Evolutionary conservation across 2,329 filamentous ascomycete species (phyloP).

Genomic region (Ophiostoma pallidulum): DNA sequence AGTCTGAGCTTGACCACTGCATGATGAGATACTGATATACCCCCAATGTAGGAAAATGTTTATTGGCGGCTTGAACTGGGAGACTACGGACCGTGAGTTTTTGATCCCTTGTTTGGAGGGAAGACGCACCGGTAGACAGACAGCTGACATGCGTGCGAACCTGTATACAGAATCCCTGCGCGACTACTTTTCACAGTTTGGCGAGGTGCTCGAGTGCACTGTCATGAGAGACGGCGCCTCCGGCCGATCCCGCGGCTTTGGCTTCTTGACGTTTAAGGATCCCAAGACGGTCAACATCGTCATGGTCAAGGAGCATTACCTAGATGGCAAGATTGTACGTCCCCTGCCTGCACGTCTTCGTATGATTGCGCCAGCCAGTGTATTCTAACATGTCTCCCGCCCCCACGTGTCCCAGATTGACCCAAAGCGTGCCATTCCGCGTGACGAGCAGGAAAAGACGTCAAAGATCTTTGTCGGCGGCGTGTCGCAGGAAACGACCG

Average conservation of each 20-base stretch:
- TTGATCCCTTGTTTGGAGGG: no score
- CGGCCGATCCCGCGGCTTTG: conserved; percentile 88
- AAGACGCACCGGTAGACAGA: no score
- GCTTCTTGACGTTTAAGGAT: conserved; percentile 95
- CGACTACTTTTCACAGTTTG: conserved; percentile 96
- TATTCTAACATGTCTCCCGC: not conserved
- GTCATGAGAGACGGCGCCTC: conserved; percentile 98
- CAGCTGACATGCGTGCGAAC: not conserved
- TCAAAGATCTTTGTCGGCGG: conserved; percentile 98
- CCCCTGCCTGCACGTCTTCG: no score
- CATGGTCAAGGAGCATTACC: conserved; percentile 98
- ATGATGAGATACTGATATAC: no score
- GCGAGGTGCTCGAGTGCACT: conserved; percentile 93
- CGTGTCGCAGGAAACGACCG: conserved; percentile 93
- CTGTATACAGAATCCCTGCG: conserved; percentile 72
- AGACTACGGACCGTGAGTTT: conserved; percentile 55
- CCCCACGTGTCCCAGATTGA: conserved; percentile 61
- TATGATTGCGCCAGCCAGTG: not conserved
- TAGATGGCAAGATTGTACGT: conserved; percentile 96
- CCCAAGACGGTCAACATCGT: conserved; percentile 97
- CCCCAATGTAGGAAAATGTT: conserved; percentile 82
- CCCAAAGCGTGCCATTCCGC: conserved; percentile 91
- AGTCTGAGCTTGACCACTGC: no score
- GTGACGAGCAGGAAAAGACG: conserved; percentile 96
- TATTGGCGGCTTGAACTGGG: conserved; percentile 97